Percentiles rank a stretch among this genome's conserved stretches.
These are phyloP conservation scores for Dothideomycetes sp. DNA, from an alignment of 2,329 filamentous ascomycete genomes.

Conservation along the genomic window DNA sequence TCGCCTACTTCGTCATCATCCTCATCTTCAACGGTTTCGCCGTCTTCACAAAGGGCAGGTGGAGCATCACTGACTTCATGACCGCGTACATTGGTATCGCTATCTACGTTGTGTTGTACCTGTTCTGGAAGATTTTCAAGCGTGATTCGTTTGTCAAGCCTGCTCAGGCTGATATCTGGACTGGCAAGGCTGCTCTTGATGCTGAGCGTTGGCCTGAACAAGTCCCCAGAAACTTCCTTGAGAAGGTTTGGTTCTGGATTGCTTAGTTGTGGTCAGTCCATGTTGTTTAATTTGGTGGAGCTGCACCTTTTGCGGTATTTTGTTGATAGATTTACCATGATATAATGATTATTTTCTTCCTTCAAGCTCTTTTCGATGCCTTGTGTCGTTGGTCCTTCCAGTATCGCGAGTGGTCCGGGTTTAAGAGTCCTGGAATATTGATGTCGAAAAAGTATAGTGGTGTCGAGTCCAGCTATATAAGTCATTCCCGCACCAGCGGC, in stretches of 20 bases:
- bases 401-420: no score
- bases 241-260: constrained; percentile 43
- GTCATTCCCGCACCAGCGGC: no score
- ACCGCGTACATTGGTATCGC: constrained; percentile 30
- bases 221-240: constrained; percentile 33
- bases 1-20: constrained; percentile 51
- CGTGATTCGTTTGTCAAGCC: constrained; percentile 44
- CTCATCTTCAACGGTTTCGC: constrained; percentile 56
- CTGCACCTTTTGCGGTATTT: no score
- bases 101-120: constrained; percentile 39
- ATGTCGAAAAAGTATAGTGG: no score
- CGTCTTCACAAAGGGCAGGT: constrained; percentile 47
- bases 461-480: no score
- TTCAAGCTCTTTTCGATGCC: no score
- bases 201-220: constrained; percentile 37
- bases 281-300: no score
- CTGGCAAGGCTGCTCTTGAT: constrained; percentile 39
- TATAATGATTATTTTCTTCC: no score
- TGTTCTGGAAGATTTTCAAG: constrained; percentile 57
- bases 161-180: constrained; percentile 36
- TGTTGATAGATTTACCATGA: no score
- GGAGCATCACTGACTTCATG: constrained; percentile 39
- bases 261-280: constrained; percentile 27
- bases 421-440: no score
- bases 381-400: no score